Evolutionary conservation across 1,284 basidiomycete species (phyloP), one percentile per base, ranked within the genome.

Genomic region (Ceratobasidium sp.): DNA sequence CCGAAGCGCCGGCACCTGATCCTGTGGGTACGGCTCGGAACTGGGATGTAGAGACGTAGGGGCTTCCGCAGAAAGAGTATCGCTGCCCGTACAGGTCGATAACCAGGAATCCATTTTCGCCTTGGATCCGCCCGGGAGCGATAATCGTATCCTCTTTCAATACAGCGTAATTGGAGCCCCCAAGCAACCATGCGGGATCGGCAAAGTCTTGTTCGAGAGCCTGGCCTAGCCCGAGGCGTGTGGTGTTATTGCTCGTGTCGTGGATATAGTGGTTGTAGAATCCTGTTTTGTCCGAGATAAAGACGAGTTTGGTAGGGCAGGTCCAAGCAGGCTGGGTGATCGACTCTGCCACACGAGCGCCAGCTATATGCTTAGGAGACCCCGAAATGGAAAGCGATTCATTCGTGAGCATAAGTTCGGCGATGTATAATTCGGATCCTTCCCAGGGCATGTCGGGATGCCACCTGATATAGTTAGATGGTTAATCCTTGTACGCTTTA

Each of bases 401-500:
- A 64, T 81, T 79, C 11, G 73, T 74, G 44, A 84, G 25, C 0
- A 70, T 71, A 29, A 82, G 75, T 11, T 79, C 44, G 0, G 83
- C 87, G 25, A 88, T 76, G 73, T 82, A 80, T 42, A 92, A 78
- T 73, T 87, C 79, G 0, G 84, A 82, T 19, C 85, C 87, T 73
- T 90, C 86, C 87, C 89, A 93, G 21, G 90, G 89, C 91, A 93
- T 92, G 74, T 90, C 85, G 0, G 91, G 91, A 71, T 87, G 86
- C 71, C 59, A 62, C 59, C 59, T 77, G 79, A 16, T 23, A 13
- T 8, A 3, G 21, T 50, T 7, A 21, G 33, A 39, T 50, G 36
- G 33, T 52, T 13, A 21, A 56, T 1, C 2, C 3, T 30, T n/a
- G 25, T 2, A 14, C 25, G 7, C 23, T 68, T 6, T 47, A 27